phyloP scores from a whole-genome alignment of 2,329 filamentous ascomycete genomes.

The Trichoderma simmonsii region DNA sequence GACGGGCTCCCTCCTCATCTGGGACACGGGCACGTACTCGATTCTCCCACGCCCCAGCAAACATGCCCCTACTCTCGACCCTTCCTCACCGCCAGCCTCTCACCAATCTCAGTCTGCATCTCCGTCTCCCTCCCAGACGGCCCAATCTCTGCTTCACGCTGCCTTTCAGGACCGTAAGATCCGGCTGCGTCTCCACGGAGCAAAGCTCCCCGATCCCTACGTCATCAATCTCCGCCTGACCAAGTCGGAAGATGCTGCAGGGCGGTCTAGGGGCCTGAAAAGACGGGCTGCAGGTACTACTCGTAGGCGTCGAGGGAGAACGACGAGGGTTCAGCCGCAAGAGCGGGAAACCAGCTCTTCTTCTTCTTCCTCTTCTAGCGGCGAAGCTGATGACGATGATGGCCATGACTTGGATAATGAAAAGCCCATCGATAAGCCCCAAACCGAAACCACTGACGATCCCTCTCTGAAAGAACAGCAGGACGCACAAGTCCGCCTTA shows the following conservation, averaged over 20 bases:
- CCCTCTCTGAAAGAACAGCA: conserved; percentile 40
- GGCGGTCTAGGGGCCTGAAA: conserved; percentile 26
- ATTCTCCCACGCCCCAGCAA: conserved; percentile 45
- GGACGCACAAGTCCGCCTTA: conserved; percentile 52
- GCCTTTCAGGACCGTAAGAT: conserved; percentile 57
- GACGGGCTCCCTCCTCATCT: conserved; percentile 59
- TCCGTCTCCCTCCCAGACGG: conserved; percentile 30
- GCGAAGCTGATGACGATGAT: conserved; percentile 21
- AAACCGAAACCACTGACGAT: conserved; percentile 13
- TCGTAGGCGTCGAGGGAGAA: conserved; percentile 20
- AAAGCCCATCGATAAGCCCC: conserved; percentile 10
- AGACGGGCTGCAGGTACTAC: conserved; percentile 14
- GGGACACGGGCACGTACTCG: conserved; percentile 60
- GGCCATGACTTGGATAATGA: neutral
- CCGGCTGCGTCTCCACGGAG: conserved; percentile 52
- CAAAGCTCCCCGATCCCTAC: conserved; percentile 51
- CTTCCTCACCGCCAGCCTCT: conserved; percentile 30
- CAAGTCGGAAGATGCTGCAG: conserved; percentile 39
- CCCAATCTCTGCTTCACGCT: conserved; percentile 47
- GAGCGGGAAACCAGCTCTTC: conserved; percentile 26
- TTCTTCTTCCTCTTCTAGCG: conserved; percentile 15
- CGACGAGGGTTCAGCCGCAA: neutral
- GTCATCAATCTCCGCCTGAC: conserved; percentile 54
- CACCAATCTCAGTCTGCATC: conserved; percentile 20
- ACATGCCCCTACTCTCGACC: conserved; percentile 30